Conservation (phyloP, 345 rosid genomes). For the Populus deltoides region DNA sequence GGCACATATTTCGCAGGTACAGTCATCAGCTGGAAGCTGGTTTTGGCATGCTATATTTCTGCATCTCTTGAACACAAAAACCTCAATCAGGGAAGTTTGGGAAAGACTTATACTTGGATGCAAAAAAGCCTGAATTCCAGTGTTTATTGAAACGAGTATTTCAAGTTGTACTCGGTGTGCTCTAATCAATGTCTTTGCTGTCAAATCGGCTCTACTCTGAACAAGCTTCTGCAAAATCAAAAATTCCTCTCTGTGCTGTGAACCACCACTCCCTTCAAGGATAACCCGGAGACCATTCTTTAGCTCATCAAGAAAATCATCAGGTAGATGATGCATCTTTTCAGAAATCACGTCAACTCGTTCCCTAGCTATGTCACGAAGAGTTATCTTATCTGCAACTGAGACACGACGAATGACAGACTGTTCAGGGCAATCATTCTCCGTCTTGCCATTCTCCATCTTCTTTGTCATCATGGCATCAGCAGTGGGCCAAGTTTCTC, state of each 20-base stretch:
- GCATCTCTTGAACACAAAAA: slow-evolving; percentile 86
- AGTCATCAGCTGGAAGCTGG: slow-evolving; percentile 90
- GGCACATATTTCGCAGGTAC: slow-evolving; percentile 74
- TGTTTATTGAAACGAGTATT: slow-evolving; percentile 83
- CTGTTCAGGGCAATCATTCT: slow-evolving; percentile 62
- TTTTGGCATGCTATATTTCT: slow-evolving; percentile 84
- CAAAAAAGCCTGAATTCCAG: slow-evolving; percentile 88
- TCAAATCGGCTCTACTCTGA: slow-evolving; percentile 75
- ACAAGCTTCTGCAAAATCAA: slow-evolving; percentile 72
- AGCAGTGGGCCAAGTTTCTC: slow-evolving; percentile 89
- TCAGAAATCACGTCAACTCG: slow-evolving; percentile 71
- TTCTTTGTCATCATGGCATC: slow-evolving; percentile 58
- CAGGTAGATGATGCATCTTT: slow-evolving; percentile 71
- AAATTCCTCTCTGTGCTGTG: slow-evolving; percentile 78
- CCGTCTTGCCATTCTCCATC: slow-evolving; percentile 67
- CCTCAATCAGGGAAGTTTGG: slow-evolving; percentile 77
- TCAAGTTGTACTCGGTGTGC: slow-evolving; percentile 84
- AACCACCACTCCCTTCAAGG: slow-evolving; percentile 82
- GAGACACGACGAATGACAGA: slow-evolving; percentile 63
- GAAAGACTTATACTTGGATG: slow-evolving; percentile 84
- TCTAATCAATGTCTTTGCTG: slow-evolving; percentile 68
- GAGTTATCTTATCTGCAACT: slow-evolving; percentile 66
- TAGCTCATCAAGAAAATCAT: slow-evolving; percentile 73
- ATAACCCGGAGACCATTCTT: slow-evolving; percentile 69
- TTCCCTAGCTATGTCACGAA: slow-evolving; percentile 84